phyloP scores from a whole-genome alignment of 805 yeast species.

The Nakazawaea ernobii region DNA sequence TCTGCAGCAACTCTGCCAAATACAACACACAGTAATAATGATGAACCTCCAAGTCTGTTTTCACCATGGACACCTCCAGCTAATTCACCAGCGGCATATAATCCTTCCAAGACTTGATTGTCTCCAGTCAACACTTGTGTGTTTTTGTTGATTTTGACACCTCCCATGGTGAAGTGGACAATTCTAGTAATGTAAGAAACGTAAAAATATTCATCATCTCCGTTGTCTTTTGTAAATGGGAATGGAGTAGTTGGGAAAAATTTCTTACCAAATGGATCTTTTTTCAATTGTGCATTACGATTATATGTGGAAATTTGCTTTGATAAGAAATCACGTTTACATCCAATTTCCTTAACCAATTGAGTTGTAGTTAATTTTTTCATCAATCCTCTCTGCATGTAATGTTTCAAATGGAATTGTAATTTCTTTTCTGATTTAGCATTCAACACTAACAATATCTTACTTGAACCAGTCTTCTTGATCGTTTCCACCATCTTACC shows the following conservation, averaged over 20 bases:
- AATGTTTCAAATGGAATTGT: constrained; percentile 49
- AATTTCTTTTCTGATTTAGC: constrained; percentile 38
- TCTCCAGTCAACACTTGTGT: constrained; percentile 31
- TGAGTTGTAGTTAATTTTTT: constrained; percentile 36
- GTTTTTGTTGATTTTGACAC: constrained; percentile 46
- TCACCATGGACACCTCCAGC: constrained; percentile 68
- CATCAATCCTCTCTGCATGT: constrained; percentile 51
- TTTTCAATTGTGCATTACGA: constrained; percentile 27
- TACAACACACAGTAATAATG: constrained; percentile 55
- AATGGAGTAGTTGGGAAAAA: constrained; percentile 45
- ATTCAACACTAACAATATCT: constrained; percentile 46
- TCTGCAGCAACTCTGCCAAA: constrained; percentile 50
- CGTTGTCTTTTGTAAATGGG: constrained; percentile 15
- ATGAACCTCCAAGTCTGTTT: constrained; percentile 55
- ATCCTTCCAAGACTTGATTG: constrained; percentile 31
- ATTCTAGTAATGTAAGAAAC: constrained; percentile 52
- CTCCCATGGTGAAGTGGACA: constrained; percentile 67
- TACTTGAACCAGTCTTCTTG: constrained; percentile 16
- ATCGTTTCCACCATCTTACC: constrained; percentile 45
- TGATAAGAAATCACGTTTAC: constrained; percentile 24
- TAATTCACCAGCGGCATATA: constrained; percentile 63
- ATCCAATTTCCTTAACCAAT: constrained; percentile 35
- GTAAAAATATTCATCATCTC: constrained; percentile 32
- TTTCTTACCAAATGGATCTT: constrained; percentile 38
- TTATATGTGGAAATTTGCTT: constrained; percentile 35